Base-by-base conservation (phyloP, 1,284 basidiomycete genomes). In the Xerocomus nothofagi region DNA sequence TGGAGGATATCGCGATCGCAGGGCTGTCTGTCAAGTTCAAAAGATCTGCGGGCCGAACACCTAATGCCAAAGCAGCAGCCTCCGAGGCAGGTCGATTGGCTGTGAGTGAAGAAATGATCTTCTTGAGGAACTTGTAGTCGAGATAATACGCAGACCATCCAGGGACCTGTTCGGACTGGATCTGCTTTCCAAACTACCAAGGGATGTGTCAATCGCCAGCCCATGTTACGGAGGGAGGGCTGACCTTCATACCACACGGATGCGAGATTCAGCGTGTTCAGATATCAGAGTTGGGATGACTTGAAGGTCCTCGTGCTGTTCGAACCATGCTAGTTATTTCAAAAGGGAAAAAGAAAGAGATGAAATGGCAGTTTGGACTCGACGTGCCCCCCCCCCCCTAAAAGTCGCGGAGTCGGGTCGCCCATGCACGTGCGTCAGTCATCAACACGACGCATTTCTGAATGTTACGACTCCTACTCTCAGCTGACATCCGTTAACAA, bases 101-200 rank as follows among this genome's bases (percentile, higher is more conserved):
- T 49, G 90, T 86, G 54, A 98, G 83, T n/a, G 96, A 97, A 55
- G 97, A 98, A 68, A 99, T 97, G 65, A 99, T 98, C 81, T 96
- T 96, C 75, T 97, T 97, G 68, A 97, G 79, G 60, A 89, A 89
- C 77, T 99, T 99, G 81, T 99, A 99, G 75, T 99, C 97, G 59
- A 98, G 84, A 72, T 99, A 99, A 75, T 93, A 94, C 26, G 81
- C 72, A 20, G 91, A 92, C 97, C 97, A 99, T 74, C 95, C 95
- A 46, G 97, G 94, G 50, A 98, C 87, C 74, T 98, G 94, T 71
- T 96, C 91, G 30, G 91, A 87, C 71, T 96, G 93, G 59, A 99
- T 94, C 61, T 94, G 91, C 76, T 99, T 99, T 62, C 97, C 97
- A 71, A 99, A 99, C 95, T 99, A 51, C 36, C 46, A 4, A 23